These are phyloP conservation scores for Pterocarpus macrocarpus DNA, from an alignment of 306 rosid species.

Conservation along the genomic window DNA sequence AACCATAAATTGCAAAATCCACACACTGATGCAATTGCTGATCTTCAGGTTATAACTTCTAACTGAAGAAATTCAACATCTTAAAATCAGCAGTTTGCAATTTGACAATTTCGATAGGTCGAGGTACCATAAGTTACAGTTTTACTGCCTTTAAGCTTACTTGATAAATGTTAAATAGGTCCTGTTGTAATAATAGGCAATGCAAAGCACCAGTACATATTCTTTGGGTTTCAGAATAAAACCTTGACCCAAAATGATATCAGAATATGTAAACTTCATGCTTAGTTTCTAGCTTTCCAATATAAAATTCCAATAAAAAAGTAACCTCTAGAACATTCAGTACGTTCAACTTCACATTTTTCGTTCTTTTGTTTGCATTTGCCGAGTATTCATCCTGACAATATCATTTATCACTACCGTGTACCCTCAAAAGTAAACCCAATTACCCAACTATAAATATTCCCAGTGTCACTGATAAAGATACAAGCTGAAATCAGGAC, in stretches of 20 bases:
- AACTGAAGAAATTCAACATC: conserved; percentile 15
- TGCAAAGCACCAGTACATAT: background rate
- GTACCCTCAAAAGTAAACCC: background rate
- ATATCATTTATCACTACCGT: too few relatives aligned
- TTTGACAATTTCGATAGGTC: background rate
- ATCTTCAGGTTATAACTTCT: background rate
- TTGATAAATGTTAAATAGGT: background rate
- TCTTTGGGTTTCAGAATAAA: background rate
- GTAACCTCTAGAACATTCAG: too few relatives aligned
- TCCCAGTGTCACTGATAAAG: too few relatives aligned
- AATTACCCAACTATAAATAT: too few relatives aligned
- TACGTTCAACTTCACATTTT: too few relatives aligned
- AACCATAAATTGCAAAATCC: conserved; percentile 18
- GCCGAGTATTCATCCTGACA: too few relatives aligned
- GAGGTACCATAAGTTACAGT: background rate
- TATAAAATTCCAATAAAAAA: too few relatives aligned
- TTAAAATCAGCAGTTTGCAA: conserved; percentile 12
- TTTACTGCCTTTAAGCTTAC: background rate
- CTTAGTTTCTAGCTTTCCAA: too few relatives aligned
- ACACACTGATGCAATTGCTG: background rate
- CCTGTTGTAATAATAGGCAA: background rate
- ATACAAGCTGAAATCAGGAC: too few relatives aligned
- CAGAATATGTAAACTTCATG: too few relatives aligned
- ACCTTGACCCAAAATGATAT: background rate
- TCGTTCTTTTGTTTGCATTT: too few relatives aligned